phyloP scores from a whole-genome alignment of 345 rosid genomes.

The Eucalyptus polyanthemos region DNA sequence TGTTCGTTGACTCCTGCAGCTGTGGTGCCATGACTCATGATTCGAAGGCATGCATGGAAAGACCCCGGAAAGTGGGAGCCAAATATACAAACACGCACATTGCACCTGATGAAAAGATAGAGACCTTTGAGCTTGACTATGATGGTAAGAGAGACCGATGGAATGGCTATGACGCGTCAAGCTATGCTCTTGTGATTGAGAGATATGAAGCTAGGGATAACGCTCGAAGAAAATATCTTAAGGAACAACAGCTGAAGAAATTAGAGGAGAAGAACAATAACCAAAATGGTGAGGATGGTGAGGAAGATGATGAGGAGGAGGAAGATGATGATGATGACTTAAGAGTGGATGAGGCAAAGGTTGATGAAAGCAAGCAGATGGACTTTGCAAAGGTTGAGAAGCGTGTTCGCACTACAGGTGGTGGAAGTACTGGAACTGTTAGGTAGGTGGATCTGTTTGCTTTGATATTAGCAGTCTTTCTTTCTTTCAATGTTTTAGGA shows the following conservation, averaged over 20 bases:
- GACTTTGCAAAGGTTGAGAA: constrained; percentile 96
- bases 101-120: constrained; percentile 82
- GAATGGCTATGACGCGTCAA: constrained; percentile 77
- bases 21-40: constrained; percentile 92
- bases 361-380: constrained; percentile 90
- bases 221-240: constrained; percentile 57
- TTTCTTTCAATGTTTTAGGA: background rate
- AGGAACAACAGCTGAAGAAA: constrained; percentile 76
- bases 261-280: constrained; percentile 64
- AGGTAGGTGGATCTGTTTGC: constrained; percentile 17
- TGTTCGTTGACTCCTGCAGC: constrained; percentile 5
- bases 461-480: background rate
- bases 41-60: constrained; percentile 66
- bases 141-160: constrained; percentile 90
- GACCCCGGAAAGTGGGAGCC: constrained; percentile 69
- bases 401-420: constrained; percentile 94
- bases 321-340: constrained; percentile 70
- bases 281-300: constrained; percentile 38
- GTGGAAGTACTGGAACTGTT: constrained; percentile 98
- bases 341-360: constrained; percentile 86
- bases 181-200: constrained; percentile 60
- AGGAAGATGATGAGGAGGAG: constrained; percentile 71
- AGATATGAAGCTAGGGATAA: constrained; percentile 72
- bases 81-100: constrained; percentile 61
- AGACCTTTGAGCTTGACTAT: constrained; percentile 71